phyloP scores from a whole-genome alignment of 305 asterid species.

The Caryopteris hybrid region DNA sequence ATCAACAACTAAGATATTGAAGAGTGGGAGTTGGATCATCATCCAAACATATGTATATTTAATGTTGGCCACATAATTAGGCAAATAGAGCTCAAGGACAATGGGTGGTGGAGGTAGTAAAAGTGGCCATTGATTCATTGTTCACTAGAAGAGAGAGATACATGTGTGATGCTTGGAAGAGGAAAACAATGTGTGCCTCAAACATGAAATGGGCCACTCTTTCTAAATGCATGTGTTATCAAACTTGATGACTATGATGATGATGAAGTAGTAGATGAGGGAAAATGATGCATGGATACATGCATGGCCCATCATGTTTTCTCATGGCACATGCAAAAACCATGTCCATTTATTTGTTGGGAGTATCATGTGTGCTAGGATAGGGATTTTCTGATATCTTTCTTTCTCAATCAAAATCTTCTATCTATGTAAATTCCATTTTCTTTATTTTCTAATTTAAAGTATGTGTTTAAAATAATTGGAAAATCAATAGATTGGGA shows the following conservation, averaged over 20 bases:
- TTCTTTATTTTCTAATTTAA: too few relatives aligned
- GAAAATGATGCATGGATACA: background rate
- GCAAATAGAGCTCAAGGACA: background rate
- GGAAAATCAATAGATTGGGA: background rate
- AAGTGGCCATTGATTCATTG: background rate
- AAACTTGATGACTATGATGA: background rate
- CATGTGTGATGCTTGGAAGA: background rate
- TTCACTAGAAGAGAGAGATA: background rate
- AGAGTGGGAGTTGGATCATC: background rate
- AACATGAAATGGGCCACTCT: constrained; percentile 4
- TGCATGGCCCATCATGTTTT: constrained; percentile 9
- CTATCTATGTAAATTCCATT: background rate
- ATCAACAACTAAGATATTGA: background rate
- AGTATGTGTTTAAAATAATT: too few relatives aligned
- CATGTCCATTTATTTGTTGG: background rate
- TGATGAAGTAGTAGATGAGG: background rate
- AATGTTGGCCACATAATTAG: background rate
- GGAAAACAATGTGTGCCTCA: background rate
- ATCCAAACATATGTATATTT: too few relatives aligned
- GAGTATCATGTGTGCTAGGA: background rate
- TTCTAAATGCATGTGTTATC: background rate
- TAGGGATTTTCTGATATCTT: constrained; percentile 8
- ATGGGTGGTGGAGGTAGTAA: background rate
- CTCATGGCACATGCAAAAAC: background rate
- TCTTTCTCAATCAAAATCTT: background rate